Evolutionary conservation across 2,329 filamentous ascomycete genomes (phyloP), one percentile per base, ranked within the genome.

Genomic region (Neofusicoccum parvum): DNA sequence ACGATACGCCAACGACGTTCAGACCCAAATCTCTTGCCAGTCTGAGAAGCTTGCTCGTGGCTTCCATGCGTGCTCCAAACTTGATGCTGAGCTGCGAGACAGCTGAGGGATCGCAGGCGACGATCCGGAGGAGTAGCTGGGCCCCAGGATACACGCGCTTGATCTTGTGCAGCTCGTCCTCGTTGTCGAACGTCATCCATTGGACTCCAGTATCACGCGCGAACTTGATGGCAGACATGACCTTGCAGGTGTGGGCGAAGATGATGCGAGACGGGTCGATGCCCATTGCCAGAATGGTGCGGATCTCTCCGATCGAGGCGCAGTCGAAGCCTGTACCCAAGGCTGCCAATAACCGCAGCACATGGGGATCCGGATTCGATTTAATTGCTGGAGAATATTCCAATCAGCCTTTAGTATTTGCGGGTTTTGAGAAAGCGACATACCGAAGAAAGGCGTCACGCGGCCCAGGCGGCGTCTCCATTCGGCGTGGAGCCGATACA

Each of bases 161-260:
- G 78, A 96, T 93, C 85, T 97, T 97, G 86, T 92, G 91, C 59
- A 97, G 86, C 83, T 97, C 94, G 78, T 97, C 94, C 76, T 90
- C 87, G 73, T 97, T 97, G 85, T 97, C 94, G 76, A 97, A 97
- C 3, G 93, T 97, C 93, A 97, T 97, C 83, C 95, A 91, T 80
- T 89, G 92, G 75, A 97, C 93, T 70, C 90, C 90, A 69, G 88
- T 83, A 75, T 87, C 85, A 74, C 89, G 87, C 69, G 94, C 93
- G 75, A 92, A 95, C 74, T 92, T 91, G 69, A 97, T 85, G 79
- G 96, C 96, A 53, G 93, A 96, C 81, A 93, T 94, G 73, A 93
- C 97, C 87, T 97, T 97, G 90, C 94, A 97, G 64, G 94, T 94
- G 81, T 97, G 94, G 56, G 94, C 94, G 75, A 96, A 97, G 80